Conservation (phyloP, 305 asterid species). For the Solanum hybrid region DNA sequence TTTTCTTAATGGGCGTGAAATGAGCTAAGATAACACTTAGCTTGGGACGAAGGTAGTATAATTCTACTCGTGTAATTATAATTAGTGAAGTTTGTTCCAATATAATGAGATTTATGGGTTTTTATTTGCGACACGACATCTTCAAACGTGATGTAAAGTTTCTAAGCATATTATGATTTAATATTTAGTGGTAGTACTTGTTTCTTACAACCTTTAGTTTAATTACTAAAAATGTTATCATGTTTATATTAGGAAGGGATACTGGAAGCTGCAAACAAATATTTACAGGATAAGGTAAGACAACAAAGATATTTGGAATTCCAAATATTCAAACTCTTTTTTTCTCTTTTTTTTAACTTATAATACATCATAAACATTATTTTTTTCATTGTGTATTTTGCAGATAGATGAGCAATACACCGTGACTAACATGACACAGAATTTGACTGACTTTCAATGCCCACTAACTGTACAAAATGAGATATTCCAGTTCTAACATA, state of each 20-base stretch:
- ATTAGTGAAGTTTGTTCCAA: neutral
- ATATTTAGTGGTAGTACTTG: neutral
- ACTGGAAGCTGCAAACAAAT: conserved; percentile 69
- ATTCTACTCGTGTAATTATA: neutral
- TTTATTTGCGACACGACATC: neutral
- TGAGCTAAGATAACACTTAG: neutral
- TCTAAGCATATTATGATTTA: neutral
- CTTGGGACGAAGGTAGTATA: neutral
- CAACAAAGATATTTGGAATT: neutral
- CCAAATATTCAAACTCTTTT: neutral
- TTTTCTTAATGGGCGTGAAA: neutral
- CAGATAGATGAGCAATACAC: conserved; percentile 74
- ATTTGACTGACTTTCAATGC: conserved; percentile 37
- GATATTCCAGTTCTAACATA: conserved; percentile 38
- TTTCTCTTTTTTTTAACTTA: neutral
- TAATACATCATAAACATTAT: neutral
- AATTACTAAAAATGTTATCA: neutral
- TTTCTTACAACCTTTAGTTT: neutral
- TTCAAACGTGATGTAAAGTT: neutral
- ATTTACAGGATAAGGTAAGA: conserved; percentile 71
- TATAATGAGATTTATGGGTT: neutral
- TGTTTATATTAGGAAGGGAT: conserved; percentile 60
- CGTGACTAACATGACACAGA: conserved; percentile 40
- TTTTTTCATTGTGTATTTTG: conserved; percentile 8
- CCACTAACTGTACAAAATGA: conserved; percentile 39